Percentiles rank a stretch among this genome's conserved stretches.
Evolutionary conservation across 2,329 filamentous ascomycete species (phyloP).

Genomic region (Cytospora paraplurivora): DNA sequence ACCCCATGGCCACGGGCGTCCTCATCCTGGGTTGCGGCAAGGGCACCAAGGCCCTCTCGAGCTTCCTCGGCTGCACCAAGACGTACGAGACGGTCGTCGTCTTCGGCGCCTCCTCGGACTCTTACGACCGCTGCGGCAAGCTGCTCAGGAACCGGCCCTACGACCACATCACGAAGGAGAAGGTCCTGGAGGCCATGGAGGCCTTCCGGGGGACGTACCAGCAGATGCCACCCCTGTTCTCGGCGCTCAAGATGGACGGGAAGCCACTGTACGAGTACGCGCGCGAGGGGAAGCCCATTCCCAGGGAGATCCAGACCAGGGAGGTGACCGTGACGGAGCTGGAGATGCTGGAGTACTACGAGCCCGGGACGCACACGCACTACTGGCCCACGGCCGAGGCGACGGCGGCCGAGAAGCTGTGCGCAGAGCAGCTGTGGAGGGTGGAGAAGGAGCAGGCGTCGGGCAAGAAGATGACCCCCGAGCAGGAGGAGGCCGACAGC

Average conservation of each 20-base stretch:
- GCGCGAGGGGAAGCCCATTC: constrained; percentile 82
- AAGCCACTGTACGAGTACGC: constrained; percentile 97
- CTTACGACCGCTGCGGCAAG: constrained; percentile 85
- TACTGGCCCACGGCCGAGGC: constrained; percentile 81
- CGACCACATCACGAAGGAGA: constrained; percentile 76
- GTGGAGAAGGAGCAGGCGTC: constrained; percentile 59
- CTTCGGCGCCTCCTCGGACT: constrained; percentile 91
- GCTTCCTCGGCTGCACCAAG: constrained; percentile 88
- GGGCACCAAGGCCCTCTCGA: constrained; percentile 79
- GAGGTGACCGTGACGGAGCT: constrained; percentile 77
- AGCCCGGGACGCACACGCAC: constrained; percentile 78
- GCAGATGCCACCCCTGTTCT: constrained; percentile 91
- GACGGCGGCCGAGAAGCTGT: constrained; percentile 70
- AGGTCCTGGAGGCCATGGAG: constrained; percentile 74
- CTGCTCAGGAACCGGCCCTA: constrained; percentile 75
- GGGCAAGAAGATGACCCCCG: constrained; percentile 52
- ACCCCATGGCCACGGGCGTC: constrained; percentile 91
- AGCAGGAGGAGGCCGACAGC: constrained; percentile 58
- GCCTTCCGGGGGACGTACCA: constrained; percentile 80
- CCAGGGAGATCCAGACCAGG: constrained; percentile 78
- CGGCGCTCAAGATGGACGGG: constrained; percentile 87
- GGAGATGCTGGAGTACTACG: constrained; percentile 82
- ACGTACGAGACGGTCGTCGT: constrained; percentile 87
- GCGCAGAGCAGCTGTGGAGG: constrained; percentile 73
- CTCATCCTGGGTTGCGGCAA: constrained; percentile 85